Conservation (phyloP, 2,329 filamentous ascomycete species). For the Mycocentrospora acerina region DNA sequence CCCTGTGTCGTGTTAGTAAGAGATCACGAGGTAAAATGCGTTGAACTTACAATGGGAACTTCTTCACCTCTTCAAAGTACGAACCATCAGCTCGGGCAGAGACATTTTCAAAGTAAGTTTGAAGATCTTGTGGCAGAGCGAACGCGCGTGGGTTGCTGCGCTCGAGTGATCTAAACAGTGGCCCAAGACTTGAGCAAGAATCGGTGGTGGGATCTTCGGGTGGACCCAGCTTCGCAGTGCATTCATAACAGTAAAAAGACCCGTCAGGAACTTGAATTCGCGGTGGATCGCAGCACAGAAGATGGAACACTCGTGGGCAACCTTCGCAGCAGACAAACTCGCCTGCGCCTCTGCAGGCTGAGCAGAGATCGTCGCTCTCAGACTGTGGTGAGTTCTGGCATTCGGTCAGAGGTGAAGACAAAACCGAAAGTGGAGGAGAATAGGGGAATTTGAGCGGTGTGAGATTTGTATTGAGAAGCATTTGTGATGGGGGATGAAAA, state of each 20-base stretch:
- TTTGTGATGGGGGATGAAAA: conserved; percentile 33
- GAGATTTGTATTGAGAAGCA: conserved; percentile 33
- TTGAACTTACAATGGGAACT: conserved; percentile 59
- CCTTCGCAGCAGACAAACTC: conserved; percentile 92
- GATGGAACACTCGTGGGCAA: conserved; percentile 87
- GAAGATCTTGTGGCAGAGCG: conserved; percentile 66
- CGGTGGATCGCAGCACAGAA: conserved; percentile 82
- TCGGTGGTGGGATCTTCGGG: conserved; percentile 28
- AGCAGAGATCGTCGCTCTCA: conserved; percentile 87
- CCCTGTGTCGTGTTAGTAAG: conserved; percentile 34
- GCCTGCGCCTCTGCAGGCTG: conserved; percentile 79
- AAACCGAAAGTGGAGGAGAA: conserved; percentile 37
- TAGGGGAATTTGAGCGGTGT: conserved; percentile 35
- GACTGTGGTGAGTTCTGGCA: conserved; percentile 42
- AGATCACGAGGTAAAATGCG: conserved; percentile 26
- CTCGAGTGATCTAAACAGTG: conserved; percentile 65
- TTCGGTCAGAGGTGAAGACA: conserved; percentile 44
- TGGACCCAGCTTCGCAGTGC: conserved; percentile 23
- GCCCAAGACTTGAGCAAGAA: conserved; percentile 51
- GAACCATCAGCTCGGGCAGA: conserved; percentile 74
- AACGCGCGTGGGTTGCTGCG: conserved; percentile 72
- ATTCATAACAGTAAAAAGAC: conserved; percentile 73
- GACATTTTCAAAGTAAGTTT: conserved; percentile 78
- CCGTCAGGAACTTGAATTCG: conserved; percentile 37
- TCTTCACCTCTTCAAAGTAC: conserved; percentile 69